A percentile compares a stretch with the other conserved stretches of the same genome.
Evolutionary conservation across 192 early-diverging fungal species (phyloP).

Genomic region (Paraglomus brasilianum): DNA sequence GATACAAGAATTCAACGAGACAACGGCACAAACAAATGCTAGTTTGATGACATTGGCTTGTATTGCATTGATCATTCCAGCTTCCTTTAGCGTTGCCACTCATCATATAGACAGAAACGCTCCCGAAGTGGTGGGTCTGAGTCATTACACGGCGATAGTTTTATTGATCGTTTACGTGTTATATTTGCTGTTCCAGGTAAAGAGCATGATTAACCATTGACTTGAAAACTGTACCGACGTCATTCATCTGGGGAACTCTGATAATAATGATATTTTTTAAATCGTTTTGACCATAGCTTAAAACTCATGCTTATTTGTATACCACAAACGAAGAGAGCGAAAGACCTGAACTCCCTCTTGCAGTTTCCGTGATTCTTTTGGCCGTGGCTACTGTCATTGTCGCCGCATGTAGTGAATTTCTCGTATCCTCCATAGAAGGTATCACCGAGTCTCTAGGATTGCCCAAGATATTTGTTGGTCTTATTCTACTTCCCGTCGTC

Average conservation of each 20-base stretch:
- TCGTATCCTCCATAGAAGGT: constrained; percentile 81
- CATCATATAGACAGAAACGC: constrained; percentile 40
- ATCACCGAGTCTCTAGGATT: constrained; percentile 70
- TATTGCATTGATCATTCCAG: constrained; percentile 67
- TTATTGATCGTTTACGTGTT: constrained; percentile 66
- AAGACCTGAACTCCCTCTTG: constrained; percentile 54
- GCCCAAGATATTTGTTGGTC: constrained; percentile 82
- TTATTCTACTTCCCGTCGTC: constrained; percentile 88
- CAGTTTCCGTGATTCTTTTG: constrained; percentile 40
- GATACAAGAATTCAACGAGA: constrained; percentile 67
- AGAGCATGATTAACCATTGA: neutral
- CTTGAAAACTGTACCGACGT: neutral
- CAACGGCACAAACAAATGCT: constrained; percentile 75
- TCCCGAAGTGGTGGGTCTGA: constrained; percentile 52
- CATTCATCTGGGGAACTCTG: neutral
- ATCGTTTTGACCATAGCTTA: constrained; percentile 60
- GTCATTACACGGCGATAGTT: constrained; percentile 65
- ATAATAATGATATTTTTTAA: neutral
- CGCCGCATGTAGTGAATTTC: constrained; percentile 79
- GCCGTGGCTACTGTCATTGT: constrained; percentile 66
- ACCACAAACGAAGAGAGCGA: constrained; percentile 64
- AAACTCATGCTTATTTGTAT: constrained; percentile 65
- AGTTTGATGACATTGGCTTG: constrained; percentile 65
- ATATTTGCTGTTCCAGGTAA: constrained; percentile 62
- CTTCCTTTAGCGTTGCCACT: constrained; percentile 53